A percentile compares a stretch with the other conserved stretches of the same genome.
phyloP scores from a whole-genome alignment of 768 basidiomycete genomes.

The Pleurotus salmoneostramineus region DNA sequence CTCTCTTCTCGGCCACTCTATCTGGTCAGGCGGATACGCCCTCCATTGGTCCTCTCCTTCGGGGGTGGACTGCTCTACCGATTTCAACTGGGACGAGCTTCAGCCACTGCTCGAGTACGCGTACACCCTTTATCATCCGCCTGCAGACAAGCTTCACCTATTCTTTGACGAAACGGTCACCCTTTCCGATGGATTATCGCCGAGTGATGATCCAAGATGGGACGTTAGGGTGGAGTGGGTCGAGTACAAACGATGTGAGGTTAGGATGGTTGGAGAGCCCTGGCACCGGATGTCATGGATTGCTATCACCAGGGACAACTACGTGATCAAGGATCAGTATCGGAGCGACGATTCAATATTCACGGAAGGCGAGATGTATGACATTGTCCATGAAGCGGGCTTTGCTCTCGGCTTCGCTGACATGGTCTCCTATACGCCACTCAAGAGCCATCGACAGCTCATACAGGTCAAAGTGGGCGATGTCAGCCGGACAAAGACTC shows the following conservation, averaged over 20 bases:
- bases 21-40: not conserved
- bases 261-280: not conserved
- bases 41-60: constrained; percentile 7
- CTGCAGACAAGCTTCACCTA: not conserved
- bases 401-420: not conserved
- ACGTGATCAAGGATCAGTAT: constrained; percentile 6
- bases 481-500: not conserved
- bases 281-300: constrained; percentile 3
- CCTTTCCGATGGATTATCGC: not conserved
- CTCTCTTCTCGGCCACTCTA: constrained; percentile 1
- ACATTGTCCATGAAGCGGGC: not conserved
- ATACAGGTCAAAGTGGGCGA: not conserved
- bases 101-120: not conserved
- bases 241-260: not conserved
- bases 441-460: not conserved
- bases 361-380: not conserved
- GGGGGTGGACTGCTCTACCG: constrained; percentile 17
- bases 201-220: not conserved
- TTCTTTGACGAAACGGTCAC: not conserved
- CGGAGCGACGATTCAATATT: not conserved
- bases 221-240: not conserved
- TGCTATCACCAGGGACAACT: not conserved
- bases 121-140: constrained; percentile 1
- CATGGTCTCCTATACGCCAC: not conserved
- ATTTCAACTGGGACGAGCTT: not conserved